Evolutionary conservation across 495 filamentous ascomycete species (phyloP), one percentile per base, ranked within the genome.

Genomic region (Aspergillus egyptiacus): DNA sequence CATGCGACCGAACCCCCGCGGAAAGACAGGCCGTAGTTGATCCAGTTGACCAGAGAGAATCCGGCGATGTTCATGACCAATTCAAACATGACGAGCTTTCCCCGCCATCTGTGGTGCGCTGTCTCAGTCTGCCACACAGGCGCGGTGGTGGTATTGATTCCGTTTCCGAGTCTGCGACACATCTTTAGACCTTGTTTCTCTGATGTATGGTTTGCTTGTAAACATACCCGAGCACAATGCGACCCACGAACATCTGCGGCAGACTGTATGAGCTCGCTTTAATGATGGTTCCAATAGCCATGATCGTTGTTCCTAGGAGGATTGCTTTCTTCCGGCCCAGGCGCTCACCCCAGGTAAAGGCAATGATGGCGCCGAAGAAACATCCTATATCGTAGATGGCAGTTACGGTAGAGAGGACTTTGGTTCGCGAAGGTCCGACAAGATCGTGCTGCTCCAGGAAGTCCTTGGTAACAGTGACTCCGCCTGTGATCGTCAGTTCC

Each of bases 51-150:
- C 3, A 78, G 51, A 17, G 61, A 68, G 55, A 79, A 82, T 6
- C 81, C 78, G 30, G 73, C 72, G 42, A 83, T 78, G 51, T 83
- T 83, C 63, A 80, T 62, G 18, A 76, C 74, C 66, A 82, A 70
- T 47, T 83, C 80, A 10, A 84, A 66, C 35, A 83, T 72, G 13
- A 83, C 76, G 23, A 84, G 63, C 50, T 78, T 75, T 34, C 83
- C 83, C 52, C 82, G 68, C 73, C 75, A 79, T 37, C 70, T 68
- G 0, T 72, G 67, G 43, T 80, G 75, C 0, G 78, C 77, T 0
- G 78, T 82, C 51, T 87, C 81, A 2, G 75, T 76, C 57, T 85
- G 80, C 80, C 79, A 87, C 5, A 83, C 72, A 3, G 83, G 83
- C 1, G 78, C 81, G 8, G 78, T 80, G 2, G 80, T 69, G 0